A percentile compares a stretch with the other conserved stretches of the same genome.
phyloP scores from a whole-genome alignment of 306 rosid species.

The Cyamopsis tetragonoloba region DNA sequence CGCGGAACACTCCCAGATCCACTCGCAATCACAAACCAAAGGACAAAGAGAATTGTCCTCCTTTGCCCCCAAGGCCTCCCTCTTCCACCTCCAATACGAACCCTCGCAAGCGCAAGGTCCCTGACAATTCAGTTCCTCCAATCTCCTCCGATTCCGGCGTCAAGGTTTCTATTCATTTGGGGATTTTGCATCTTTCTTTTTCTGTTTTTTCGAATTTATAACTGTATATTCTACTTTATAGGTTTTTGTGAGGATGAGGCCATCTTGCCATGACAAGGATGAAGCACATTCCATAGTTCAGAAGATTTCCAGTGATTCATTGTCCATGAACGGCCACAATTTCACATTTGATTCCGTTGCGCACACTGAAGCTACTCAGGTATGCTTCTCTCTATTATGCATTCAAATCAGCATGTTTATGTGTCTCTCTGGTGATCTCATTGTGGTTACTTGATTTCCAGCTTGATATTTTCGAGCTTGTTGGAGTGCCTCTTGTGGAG shows the following conservation, averaged over 20 bases:
- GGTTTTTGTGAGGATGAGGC: conserved; percentile 86
- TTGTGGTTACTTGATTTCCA: conserved; percentile 25
- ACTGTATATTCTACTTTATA: neutral
- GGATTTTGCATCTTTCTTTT: neutral
- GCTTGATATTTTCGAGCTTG: conserved; percentile 78
- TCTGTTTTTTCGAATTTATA: neutral
- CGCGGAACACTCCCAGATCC: conserved; percentile 45
- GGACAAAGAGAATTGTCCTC: conserved; percentile 74
- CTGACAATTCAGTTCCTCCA: conserved; percentile 39
- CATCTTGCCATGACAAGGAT: conserved; percentile 46
- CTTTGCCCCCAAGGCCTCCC: conserved; percentile 75
- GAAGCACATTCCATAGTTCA: conserved; percentile 61
- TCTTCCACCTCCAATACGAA: conserved; percentile 33
- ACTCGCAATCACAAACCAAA: conserved; percentile 48
- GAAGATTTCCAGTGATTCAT: conserved; percentile 51
- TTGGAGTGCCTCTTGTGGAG: conserved; percentile 83
- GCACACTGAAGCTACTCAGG: conserved; percentile 70
- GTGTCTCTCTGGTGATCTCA: neutral
- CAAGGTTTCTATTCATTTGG: conserved; percentile 40
- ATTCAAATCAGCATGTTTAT: neutral
- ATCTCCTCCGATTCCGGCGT: conserved; percentile 71
- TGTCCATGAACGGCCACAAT: conserved; percentile 65
- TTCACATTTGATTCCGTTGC: conserved; percentile 80
- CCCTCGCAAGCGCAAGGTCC: conserved; percentile 81
- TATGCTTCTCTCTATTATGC: conserved; percentile 10